Evolutionary conservation across 2,329 filamentous ascomycete species (phyloP).

Genomic region (Ustulina deusta): DNA sequence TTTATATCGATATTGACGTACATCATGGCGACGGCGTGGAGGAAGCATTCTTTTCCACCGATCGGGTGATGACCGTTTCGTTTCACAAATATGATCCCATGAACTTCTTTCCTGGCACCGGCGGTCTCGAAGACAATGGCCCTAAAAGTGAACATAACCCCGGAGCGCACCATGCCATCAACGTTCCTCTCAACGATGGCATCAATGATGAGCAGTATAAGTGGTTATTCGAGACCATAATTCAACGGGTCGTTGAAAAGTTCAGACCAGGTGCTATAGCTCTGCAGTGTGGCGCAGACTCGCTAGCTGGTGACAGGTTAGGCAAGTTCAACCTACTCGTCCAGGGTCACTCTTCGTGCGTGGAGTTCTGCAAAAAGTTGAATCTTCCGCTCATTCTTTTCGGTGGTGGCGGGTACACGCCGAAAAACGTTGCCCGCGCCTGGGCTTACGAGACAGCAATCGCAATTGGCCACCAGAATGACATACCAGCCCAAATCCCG

Average conservation of each 20-base stretch:
- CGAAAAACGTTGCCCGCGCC: slow-evolving; percentile 92
- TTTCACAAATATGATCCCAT: slow-evolving; percentile 95
- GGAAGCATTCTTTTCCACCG: slow-evolving; percentile 92
- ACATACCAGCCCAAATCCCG: slow-evolving; percentile 79
- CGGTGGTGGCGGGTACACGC: slow-evolving; percentile 95
- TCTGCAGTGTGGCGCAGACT: slow-evolving; percentile 95
- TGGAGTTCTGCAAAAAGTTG: slow-evolving; percentile 86
- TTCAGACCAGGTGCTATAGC: slow-evolving; percentile 94
- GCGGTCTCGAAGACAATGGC: slow-evolving; percentile 86
- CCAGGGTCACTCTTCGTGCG: slow-evolving; percentile 90
- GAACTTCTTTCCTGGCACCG: slow-evolving; percentile 90
- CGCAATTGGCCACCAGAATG: slow-evolving; percentile 79
- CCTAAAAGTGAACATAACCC: slow-evolving; percentile 85
- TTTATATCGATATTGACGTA: slow-evolving; percentile 97
- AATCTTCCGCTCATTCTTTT: slow-evolving; percentile 87
- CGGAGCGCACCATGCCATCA: slow-evolving; percentile 89
- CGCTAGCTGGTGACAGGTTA: slow-evolving; percentile 89
- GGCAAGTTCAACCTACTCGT: slow-evolving; percentile 98
- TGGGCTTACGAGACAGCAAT: slow-evolving; percentile 98
- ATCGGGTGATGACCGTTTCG: slow-evolving; percentile 91
- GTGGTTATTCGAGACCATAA: slow-evolving; percentile 83
- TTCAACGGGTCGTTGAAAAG: slow-evolving; percentile 80
- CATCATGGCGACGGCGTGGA: slow-evolving; percentile 95
- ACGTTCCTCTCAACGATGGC: slow-evolving; percentile 89
- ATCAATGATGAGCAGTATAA: slow-evolving; percentile 93